Percentiles rank a stretch among this genome's conserved stretches.
Conservation (phyloP, 441 rosid genomes). For the Adansonia rubrostipa region DNA sequence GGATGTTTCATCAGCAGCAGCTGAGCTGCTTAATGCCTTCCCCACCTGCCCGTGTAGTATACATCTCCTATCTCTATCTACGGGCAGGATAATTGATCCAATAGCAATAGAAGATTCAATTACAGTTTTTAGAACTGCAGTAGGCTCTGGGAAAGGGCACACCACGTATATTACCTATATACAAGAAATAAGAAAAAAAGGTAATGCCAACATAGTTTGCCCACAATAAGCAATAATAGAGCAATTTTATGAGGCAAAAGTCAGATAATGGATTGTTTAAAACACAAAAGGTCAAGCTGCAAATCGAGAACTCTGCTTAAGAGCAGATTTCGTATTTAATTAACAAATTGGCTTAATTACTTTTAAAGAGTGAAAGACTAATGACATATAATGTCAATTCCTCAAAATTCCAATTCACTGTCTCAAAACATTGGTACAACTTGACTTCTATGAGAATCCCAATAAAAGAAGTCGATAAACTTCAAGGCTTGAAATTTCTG, state of each 20-base stretch:
- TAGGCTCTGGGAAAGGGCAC: constrained; percentile 98
- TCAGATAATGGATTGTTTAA: not conserved
- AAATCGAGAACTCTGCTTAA: not conserved
- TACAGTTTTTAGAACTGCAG: constrained; percentile 82
- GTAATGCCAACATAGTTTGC: constrained; percentile 23
- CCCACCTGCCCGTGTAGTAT: constrained; percentile 77
- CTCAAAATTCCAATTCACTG: not conserved
- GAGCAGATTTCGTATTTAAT: not conserved
- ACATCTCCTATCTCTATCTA: constrained; percentile 80
- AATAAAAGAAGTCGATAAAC: not conserved
- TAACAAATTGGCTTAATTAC: not conserved
- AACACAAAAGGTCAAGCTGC: not conserved
- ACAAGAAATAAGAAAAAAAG: constrained; percentile 31
- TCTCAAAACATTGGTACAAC: not conserved
- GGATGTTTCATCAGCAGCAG: constrained; percentile 92
- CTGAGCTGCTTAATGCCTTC: constrained; percentile 84
- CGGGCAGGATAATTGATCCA: constrained; percentile 70
- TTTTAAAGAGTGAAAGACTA: not conserved
- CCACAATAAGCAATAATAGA: not conserved
- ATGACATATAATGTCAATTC: constrained; percentile 10
- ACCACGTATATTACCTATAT: constrained; percentile 94
- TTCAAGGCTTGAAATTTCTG: not conserved
- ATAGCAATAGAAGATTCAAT: constrained; percentile 88
- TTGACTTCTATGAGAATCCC: not conserved
- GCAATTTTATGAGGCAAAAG: constrained; percentile 3